Evolutionary conservation across 2,329 filamentous ascomycete genomes (phyloP), one percentile per base, ranked within the genome.

Genomic region (Dactylonectria estremocensis): DNA sequence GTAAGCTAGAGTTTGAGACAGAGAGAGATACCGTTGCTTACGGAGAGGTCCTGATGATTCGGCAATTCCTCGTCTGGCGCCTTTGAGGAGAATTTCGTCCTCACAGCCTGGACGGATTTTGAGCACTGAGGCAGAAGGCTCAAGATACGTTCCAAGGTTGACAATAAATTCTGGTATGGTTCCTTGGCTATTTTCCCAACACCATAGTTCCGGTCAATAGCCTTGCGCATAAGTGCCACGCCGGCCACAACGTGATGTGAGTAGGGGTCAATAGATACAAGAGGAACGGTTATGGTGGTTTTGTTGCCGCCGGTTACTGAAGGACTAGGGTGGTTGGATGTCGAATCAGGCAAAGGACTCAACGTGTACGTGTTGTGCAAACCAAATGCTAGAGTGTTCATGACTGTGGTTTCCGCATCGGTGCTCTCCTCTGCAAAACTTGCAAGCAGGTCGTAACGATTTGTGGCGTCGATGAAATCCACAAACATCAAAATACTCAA

Each of bases 211-310:
- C 78, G 68, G 6, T 79, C 76, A 14, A 78, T 74, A 1, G 77
- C 74, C 45, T 79, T 78, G 2, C 72, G 72, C 24, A 78, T 54
- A 2, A 79, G 66, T 11, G 77, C 77, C 6, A 79, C 76, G 5
- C 73, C 72, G 13, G 77, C 77, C 2, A 79, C 77, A 22, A 77
- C 72, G 31, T 79, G 78, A 24, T 80, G 78, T 0, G 78, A 76
- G 28, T 79, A 79, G 5, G 78, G 77, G 49, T 80, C 78, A 20
- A 80, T 77, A 9, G 78, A 75, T 5, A 79, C 71, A 11, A 80
- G 72, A 2, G 78, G 76, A 10, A 78, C 71, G 1, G 73, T 75
- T 31, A 76, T 65, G 11, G 50, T 24, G 2, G 65, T 46, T 10
- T 53, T 52, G 20, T 13, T 28, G 24, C 61, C 40, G 16, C 37